Percentiles rank a stretch among this genome's conserved stretches.
Conservation (phyloP, 805 yeast species). For the Spathaspora sp. region DNA sequence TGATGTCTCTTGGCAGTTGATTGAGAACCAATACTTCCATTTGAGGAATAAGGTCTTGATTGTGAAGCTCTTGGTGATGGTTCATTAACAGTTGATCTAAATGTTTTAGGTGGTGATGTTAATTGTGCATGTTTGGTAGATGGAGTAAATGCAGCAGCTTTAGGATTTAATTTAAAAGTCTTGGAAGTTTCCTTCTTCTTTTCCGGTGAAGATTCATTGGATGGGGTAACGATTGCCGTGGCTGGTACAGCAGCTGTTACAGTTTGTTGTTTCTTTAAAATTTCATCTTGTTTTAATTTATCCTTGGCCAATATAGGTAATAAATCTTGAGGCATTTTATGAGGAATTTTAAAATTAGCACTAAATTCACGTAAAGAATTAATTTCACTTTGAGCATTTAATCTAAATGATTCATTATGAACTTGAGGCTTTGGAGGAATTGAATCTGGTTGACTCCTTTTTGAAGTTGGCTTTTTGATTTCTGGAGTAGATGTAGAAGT, state of each 20-base stretch:
- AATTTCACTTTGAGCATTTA: constrained; percentile 58
- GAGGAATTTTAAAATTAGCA: constrained; percentile 74
- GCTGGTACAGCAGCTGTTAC: constrained; percentile 25
- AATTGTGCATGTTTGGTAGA: constrained; percentile 18
- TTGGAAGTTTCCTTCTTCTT: constrained; percentile 52
- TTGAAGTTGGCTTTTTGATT: constrained; percentile 4
- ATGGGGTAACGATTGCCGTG: constrained; percentile 4
- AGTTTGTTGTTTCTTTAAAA: constrained; percentile 36
- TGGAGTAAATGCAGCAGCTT: constrained; percentile 66
- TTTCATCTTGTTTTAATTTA: constrained; percentile 60
- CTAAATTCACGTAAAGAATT: constrained; percentile 74
- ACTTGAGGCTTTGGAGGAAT: constrained; percentile 28
- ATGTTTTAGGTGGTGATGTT: constrained; percentile 23
- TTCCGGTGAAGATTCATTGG: constrained; percentile 5
- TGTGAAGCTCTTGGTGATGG: constrained; percentile 32
- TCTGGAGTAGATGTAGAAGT: constrained; percentile 7
- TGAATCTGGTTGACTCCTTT: constrained; percentile 22
- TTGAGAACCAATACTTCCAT: constrained; percentile 11
- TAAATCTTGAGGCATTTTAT: constrained; percentile 55
- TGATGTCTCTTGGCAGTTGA: constrained; percentile 26
- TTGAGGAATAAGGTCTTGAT: constrained; percentile 28
- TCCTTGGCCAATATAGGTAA: constrained; percentile 70
- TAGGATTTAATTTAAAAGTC: constrained; percentile 64
- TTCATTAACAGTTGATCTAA: constrained; percentile 21
- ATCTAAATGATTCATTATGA: constrained; percentile 35